Base-by-base conservation (phyloP, 352 stramenopile species). In the Pythium apleroticum region DNA sequence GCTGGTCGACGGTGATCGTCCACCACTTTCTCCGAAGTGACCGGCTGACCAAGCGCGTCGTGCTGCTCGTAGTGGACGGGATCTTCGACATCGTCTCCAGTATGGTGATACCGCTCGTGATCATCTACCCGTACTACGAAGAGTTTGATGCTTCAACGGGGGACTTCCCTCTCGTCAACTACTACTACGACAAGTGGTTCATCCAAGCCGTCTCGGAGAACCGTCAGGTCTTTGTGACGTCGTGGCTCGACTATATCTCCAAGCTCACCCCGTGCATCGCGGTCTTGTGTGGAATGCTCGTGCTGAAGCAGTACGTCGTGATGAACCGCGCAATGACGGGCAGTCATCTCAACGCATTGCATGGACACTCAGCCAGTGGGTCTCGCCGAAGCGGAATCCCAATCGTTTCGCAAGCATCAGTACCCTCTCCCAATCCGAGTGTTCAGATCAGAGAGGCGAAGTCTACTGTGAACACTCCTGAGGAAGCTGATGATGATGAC, bases 141-240 rank as follows among this genome's bases (percentile, higher is more conserved):
- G 37, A 64, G 43, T 73, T 69, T 30, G 57, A 68, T 39, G 9
- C 31, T 14, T 14, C 3, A 0, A 28, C 7, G 0, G 15, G 41
- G 8, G 62, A 69, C 15, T 76, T 76, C 22, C 62, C 60, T 5
- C 22, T 72, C 0, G 37, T 50, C 0, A 60, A 71, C 25, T 66
- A 63, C 24, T 73, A 71, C 28, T 14, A 61, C n/a, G 65, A 76
- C n/a, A 52, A 63, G 0, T 76, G 62, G 61, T 57, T 71, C 24
- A 60, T 64, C 41, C 35, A 63, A 11, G 63, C 63, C 2, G 49
- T 72, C 15, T 63, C 65, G 1, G 65, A 70, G 37, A 70, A 66
- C 31, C 68, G 53, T 4, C 59, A 70, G 60, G 28, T 74, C 2
- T 60, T 74, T 28, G 64, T 71, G 25, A 64, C 48, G 1, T 74